These are phyloP conservation scores for Thinopyrum elongatum DNA, from an alignment of 176 grass and related monocot species.

Conservation along the genomic window DNA sequence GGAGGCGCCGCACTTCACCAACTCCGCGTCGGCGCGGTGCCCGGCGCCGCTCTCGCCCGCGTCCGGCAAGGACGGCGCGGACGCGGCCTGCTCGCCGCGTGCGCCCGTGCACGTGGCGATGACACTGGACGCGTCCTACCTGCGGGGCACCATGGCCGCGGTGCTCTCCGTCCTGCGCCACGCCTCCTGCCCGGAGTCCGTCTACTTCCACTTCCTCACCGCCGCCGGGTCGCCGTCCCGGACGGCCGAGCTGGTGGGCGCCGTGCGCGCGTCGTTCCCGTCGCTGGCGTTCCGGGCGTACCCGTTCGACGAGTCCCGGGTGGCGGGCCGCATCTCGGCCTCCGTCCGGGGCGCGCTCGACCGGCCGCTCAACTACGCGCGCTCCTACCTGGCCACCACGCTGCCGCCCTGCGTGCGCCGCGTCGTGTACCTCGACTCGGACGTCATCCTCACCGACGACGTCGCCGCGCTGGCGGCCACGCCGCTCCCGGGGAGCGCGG, in stretches of 20 bases:
- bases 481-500: constrained; percentile 27
- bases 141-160: constrained; percentile 72
- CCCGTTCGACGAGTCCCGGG: constrained; percentile 71
- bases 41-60: constrained; percentile 28
- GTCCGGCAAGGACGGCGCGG: background rate
- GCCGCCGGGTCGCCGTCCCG: background rate
- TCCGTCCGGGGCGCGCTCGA: constrained; percentile 79
- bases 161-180: constrained; percentile 80
- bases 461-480: constrained; percentile 58
- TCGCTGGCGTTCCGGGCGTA: constrained; percentile 79
- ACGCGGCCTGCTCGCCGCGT: constrained; percentile 41
- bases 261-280: constrained; percentile 68
- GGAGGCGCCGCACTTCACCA: constrained; percentile 46
- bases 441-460: constrained; percentile 87
- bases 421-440: constrained; percentile 91
- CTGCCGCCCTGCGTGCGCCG: constrained; percentile 62
- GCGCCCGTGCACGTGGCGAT: constrained; percentile 91
- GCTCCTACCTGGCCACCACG: constrained; percentile 64
- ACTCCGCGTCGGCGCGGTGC: constrained; percentile 41
- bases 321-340: constrained; percentile 68
- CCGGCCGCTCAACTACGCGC: constrained; percentile 87
- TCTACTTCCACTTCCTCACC: constrained; percentile 81
- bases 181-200: constrained; percentile 68
- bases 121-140: constrained; percentile 79
- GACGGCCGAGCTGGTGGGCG: constrained; percentile 28